phyloP scores from a whole-genome alignment of 164 flowering plant genomes.

The Kalanchoe fedtschenkoi region DNA sequence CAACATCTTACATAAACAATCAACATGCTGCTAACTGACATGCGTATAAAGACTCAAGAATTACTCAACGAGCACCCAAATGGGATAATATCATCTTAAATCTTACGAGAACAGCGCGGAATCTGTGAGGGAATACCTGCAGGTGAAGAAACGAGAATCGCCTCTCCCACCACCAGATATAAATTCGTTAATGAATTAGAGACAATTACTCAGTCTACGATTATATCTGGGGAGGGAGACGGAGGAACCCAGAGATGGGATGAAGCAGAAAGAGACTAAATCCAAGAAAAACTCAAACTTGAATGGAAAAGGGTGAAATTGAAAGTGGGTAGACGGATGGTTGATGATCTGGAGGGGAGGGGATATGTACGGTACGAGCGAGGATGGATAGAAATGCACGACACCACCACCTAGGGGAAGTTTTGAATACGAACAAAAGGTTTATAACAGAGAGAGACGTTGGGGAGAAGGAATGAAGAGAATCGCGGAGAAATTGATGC shows the following conservation, averaged over 20 bases:
- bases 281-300: constrained; percentile 1
- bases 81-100: not conserved
- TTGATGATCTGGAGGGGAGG: not conserved
- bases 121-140: not conserved
- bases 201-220: not conserved
- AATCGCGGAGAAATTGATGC: not conserved
- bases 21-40: not conserved
- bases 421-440: not conserved
- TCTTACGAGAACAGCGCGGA: not conserved
- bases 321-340: not conserved
- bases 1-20: not conserved
- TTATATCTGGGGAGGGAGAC: not conserved
- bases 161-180: not conserved
- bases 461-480: not conserved
- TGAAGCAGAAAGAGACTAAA: not conserved
- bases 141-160: not conserved
- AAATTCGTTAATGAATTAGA: too few relatives aligned
- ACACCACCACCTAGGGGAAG: not conserved
- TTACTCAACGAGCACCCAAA: not conserved
- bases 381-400: not conserved
- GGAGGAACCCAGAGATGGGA: not conserved
- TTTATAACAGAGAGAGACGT: not conserved
- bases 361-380: too few relatives aligned
- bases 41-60: not conserved
- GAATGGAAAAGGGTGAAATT: not conserved